Evolutionary conservation across 2,329 filamentous ascomycete genomes (phyloP).

Genomic region (Fusarium sp.): DNA sequence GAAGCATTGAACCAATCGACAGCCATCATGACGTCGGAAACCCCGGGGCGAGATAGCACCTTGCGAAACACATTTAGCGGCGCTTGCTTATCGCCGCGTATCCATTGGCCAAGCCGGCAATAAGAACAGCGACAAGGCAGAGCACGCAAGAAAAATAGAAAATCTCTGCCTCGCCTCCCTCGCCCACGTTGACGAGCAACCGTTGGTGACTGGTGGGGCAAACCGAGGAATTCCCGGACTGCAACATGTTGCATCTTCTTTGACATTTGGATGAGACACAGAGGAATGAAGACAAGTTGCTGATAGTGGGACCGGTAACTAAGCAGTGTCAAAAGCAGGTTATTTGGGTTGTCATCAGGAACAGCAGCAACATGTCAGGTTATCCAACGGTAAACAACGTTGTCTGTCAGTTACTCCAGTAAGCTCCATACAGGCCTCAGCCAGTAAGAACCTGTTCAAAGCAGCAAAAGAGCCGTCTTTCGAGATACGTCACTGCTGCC

Average conservation of each 20-base stretch:
- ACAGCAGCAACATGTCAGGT: constrained; percentile 21
- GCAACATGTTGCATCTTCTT: constrained; percentile 30
- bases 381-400: background rate
- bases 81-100: constrained; percentile 35
- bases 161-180: constrained; percentile 23
- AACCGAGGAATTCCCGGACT: constrained; percentile 45
- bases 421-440: background rate
- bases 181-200: constrained; percentile 43
- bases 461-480: constrained; percentile 9
- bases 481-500: background rate
- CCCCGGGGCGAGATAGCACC: too few species aligned
- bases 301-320: constrained; percentile 26
- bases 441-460: constrained; percentile 23
- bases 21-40: background rate
- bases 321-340: background rate
- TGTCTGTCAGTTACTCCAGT: too few species aligned
- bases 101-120: constrained; percentile 35
- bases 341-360: background rate
- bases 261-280: background rate
- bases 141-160: constrained; percentile 25
- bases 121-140: constrained; percentile 14
- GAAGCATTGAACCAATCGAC: constrained; percentile 1
- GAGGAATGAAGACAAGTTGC: constrained; percentile 25
- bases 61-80: background rate
- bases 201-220: constrained; percentile 47